These are phyloP conservation scores for Rhodotorula sp. DNA, from an alignment of 1,284 basidiomycete genomes.

Conservation along the genomic window DNA sequence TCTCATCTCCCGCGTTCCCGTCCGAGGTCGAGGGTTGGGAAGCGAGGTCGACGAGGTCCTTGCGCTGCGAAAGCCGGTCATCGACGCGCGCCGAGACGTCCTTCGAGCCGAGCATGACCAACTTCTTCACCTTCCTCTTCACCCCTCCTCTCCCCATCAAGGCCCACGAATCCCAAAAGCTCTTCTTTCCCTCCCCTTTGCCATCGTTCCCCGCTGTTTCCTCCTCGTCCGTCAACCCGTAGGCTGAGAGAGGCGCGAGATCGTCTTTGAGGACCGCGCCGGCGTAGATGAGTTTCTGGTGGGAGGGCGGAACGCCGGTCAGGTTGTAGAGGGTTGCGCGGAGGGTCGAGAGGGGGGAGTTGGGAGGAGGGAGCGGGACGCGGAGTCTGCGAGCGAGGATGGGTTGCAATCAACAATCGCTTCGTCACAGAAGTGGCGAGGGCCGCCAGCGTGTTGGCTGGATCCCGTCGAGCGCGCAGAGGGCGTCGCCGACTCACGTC, in stretches of 20 bases:
- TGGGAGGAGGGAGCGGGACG: constrained; percentile 40
- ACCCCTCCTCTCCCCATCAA: constrained; percentile 55
- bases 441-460: no score
- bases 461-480: no score
- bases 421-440: no score
- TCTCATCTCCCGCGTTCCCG: background rate
- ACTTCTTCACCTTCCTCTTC: constrained; percentile 34
- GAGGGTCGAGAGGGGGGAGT: constrained; percentile 40
- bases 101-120: constrained; percentile 37
- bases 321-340: constrained; percentile 39
- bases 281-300: constrained; percentile 63
- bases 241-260: constrained; percentile 59
- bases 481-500: constrained; percentile 23
- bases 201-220: constrained; percentile 21
- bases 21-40: background rate
- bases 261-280: constrained; percentile 78
- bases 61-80: constrained; percentile 31
- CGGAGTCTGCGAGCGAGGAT: constrained; percentile 18
- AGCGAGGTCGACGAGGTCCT: constrained; percentile 24
- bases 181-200: background rate
- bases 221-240: constrained; percentile 47
- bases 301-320: constrained; percentile 42
- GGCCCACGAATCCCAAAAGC: constrained; percentile 37
- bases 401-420: no score
- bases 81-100: constrained; percentile 31